A percentile compares a stretch with the other conserved stretches of the same genome.
phyloP scores from a whole-genome alignment of 163 green algal species.

The Scenedesmus sp. region DNA sequence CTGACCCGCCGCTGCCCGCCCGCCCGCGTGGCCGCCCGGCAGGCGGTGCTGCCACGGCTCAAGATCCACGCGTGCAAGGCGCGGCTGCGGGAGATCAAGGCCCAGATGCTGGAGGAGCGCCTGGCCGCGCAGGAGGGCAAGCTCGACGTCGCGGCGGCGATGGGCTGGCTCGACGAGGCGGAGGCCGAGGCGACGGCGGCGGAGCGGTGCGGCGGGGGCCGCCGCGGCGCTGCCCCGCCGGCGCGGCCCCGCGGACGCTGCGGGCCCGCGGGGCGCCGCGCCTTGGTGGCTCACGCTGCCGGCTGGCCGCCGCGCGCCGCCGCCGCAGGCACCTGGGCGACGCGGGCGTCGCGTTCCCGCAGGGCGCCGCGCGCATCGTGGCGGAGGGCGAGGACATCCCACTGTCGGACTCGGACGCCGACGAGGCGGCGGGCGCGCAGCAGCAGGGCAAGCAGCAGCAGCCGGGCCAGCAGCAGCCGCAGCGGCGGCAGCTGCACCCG shows the following conservation, averaged over 20 bases:
- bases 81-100: conserved; percentile 74
- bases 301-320: no score
- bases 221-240: no score
- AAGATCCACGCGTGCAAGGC: conserved; percentile 66
- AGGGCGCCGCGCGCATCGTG: conserved; percentile 42
- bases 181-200: conserved; percentile 48
- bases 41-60: conserved; percentile 34
- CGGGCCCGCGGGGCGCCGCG: no score
- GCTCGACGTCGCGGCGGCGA: conserved; percentile 59
- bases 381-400: conserved; percentile 48
- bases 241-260: no score
- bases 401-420: conserved; percentile 40
- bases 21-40: not conserved
- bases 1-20: no score
- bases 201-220: conserved; percentile 4
- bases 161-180: conserved; percentile 67
- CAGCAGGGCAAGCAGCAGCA: conserved; percentile 23
- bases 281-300: no score
- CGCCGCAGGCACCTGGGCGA: conserved; percentile 16
- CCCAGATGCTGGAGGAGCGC: conserved; percentile 47
- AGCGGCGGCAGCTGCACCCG: conserved; percentile 24
- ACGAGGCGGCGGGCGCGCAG: conserved; percentile 38
- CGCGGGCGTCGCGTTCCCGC: conserved; percentile 11
- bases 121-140: conserved; percentile 39
- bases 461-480: conserved; percentile 28